A percentile compares a stretch with the other conserved stretches of the same genome.
phyloP scores from a whole-genome alignment of 371 early-diverging fungal species.

The Mucor saturninus region DNA sequence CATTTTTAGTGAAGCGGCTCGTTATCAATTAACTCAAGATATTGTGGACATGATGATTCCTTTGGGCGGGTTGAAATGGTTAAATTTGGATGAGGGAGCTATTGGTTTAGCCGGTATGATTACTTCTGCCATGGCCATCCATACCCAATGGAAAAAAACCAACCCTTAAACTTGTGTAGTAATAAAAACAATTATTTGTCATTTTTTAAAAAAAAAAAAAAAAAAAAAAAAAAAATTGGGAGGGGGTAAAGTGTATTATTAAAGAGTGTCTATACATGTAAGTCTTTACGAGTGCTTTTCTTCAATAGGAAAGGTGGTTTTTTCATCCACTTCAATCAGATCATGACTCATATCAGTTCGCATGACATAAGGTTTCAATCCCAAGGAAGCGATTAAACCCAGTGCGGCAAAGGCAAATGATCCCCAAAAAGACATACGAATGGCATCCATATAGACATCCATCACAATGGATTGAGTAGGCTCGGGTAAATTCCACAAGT shows the following conservation, averaged over 20 bases:
- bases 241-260: neutral
- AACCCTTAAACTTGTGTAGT: slow-evolving; percentile 5
- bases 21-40: slow-evolving; percentile 62
- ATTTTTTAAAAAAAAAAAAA: no score
- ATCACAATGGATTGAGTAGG: slow-evolving; percentile 31
- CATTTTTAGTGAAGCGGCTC: slow-evolving; percentile 22
- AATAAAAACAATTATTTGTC: neutral
- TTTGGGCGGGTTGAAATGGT: slow-evolving; percentile 53
- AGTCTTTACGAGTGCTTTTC: neutral
- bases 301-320: neutral
- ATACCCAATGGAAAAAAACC: slow-evolving; percentile 49
- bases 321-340: neutral
- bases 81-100: slow-evolving; percentile 62
- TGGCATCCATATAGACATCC: slow-evolving; percentile 38
- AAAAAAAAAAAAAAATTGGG: neutral
- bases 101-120: slow-evolving; percentile 64
- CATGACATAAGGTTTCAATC: slow-evolving; percentile 41
- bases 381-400: slow-evolving; percentile 33
- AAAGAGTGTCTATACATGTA: neutral
- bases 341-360: slow-evolving; percentile 19
- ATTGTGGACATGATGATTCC: slow-evolving; percentile 66
- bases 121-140: slow-evolving; percentile 54
- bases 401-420: slow-evolving; percentile 39
- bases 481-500: slow-evolving; percentile 33
- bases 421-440: slow-evolving; percentile 41